These are phyloP conservation scores for Auxenochlorella pyrenoidosa DNA, from an alignment of 139 green algal species.

Conservation along the genomic window DNA sequence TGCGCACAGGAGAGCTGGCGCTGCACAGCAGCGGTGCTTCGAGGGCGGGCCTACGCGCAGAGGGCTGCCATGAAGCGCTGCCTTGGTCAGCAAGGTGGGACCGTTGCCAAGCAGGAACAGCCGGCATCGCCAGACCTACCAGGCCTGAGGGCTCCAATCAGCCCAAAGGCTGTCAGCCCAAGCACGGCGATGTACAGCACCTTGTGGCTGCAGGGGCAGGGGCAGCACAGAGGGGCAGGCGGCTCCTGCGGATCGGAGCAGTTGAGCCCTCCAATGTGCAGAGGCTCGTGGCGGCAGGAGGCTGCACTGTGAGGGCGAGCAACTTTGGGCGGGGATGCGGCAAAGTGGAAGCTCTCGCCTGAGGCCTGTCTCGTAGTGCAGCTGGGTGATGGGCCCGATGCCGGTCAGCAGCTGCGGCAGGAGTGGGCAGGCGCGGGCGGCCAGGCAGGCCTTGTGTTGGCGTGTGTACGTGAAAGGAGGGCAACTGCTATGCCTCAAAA, in stretches of 20 bases:
- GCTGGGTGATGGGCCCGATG: constrained; percentile 73
- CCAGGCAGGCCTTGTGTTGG: background rate
- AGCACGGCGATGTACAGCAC: background rate
- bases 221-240: background rate
- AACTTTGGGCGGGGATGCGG: too few relatives aligned
- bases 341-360: background rate
- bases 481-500: too few relatives aligned
- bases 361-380: constrained; percentile 70
- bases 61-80: too few relatives aligned
- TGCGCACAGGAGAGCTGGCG: too few relatives aligned
- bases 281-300: too few relatives aligned
- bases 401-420: constrained; percentile 60
- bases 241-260: background rate
- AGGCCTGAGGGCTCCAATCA: background rate
- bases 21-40: too few relatives aligned
- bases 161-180: background rate
- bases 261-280: too few relatives aligned
- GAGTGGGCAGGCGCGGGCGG: background rate
- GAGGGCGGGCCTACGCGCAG: too few relatives aligned
- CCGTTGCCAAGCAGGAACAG: too few relatives aligned
- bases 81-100: too few relatives aligned
- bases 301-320: too few relatives aligned
- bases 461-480: too few relatives aligned
- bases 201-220: background rate
- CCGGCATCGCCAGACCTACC: background rate